Evolutionary conservation across 2,329 filamentous ascomycete genomes (phyloP), one percentile per base, ranked within the genome.

Genomic region (Orbilia brochopaga): DNA sequence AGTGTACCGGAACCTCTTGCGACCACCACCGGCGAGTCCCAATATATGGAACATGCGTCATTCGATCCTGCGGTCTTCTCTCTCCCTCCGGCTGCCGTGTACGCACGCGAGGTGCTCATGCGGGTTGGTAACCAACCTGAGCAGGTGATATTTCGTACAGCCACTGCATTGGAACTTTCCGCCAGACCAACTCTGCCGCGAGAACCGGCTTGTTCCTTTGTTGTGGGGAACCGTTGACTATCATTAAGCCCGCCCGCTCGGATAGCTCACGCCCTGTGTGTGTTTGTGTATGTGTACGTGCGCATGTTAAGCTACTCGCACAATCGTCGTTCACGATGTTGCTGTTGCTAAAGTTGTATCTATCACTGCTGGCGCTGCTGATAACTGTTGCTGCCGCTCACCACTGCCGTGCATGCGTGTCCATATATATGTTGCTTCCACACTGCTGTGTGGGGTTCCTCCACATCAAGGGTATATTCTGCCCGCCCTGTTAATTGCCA

Each of bases 301-400:
- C 32, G 7, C 32, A 6, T 13, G 13, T 44, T 44, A 10, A 44
- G 17, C 17, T 17, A n/a, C 44, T 48, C 17, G 44, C 44, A 17
- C 44, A 48, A 48, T 21, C 21, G 44, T 5, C 44, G n/a, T 21
- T 6, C 21, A 48, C 4, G 3, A 21, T 48, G 44, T 21, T 48
- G 37, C 37, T 48, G 44, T 23, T 48, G 44, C 11, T 19, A 48
- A 48, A 48, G 44, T 48, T 48, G 44, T 23, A 48, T 11, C 44
- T 5, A 21, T 21, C 17, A 17, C 27, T 32, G 27, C 27, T 32
- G 27, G 4, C 27, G 8, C 27, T 32, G 8, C 27, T 32, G 27
- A 32, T 32, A 4, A 32, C 27, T 32, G 8, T 8, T 8, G 8
- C 3, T 32, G 27, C 27, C 27, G 8, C 27, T 8, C 8, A 32